phyloP scores from a whole-genome alignment of 371 early-diverging fungal species.

The Mucor lusitanicus region DNA sequence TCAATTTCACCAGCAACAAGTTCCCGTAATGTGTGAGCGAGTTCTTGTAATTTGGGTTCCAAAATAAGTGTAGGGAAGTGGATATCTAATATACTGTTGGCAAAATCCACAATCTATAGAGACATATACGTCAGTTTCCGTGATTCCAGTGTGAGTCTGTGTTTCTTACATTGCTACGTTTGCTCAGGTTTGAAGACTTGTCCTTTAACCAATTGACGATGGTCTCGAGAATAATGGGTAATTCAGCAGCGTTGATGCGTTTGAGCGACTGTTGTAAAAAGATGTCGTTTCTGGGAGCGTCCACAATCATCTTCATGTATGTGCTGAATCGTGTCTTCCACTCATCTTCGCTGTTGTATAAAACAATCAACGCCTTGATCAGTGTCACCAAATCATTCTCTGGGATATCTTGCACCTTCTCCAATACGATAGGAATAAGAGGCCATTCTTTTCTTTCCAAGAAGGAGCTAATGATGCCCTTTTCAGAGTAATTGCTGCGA shows the following conservation, averaged over 20 bases:
- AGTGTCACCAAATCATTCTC: constrained; percentile 55
- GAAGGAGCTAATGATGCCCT: constrained; percentile 49
- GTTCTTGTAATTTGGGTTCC: constrained; percentile 53
- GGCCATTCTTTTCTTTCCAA: constrained; percentile 60
- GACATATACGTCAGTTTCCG: background rate
- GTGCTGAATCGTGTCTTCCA: constrained; percentile 29
- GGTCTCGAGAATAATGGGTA: constrained; percentile 44
- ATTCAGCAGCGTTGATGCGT: constrained; percentile 47
- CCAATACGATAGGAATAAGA: constrained; percentile 51
- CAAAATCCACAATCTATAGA: constrained; percentile 54
- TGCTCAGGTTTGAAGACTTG: constrained; percentile 14
- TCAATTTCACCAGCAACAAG: constrained; percentile 43
- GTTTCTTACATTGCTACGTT: constrained; percentile 18
- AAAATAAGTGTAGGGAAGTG: constrained; percentile 64
- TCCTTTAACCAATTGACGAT: constrained; percentile 47
- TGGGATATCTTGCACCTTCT: constrained; percentile 59
- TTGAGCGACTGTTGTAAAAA: constrained; percentile 64
- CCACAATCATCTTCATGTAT: constrained; percentile 47
- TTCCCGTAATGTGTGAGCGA: constrained; percentile 38
- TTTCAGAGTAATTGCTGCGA: constrained; percentile 50
- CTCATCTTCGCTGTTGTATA: constrained; percentile 10
- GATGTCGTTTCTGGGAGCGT: constrained; percentile 60
- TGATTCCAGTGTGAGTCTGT: background rate
- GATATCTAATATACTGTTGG: constrained; percentile 54
- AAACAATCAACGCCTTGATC: constrained; percentile 32